Evolutionary conservation across 768 basidiomycete species (phyloP).

Genomic region (Serpula lacrymans): DNA sequence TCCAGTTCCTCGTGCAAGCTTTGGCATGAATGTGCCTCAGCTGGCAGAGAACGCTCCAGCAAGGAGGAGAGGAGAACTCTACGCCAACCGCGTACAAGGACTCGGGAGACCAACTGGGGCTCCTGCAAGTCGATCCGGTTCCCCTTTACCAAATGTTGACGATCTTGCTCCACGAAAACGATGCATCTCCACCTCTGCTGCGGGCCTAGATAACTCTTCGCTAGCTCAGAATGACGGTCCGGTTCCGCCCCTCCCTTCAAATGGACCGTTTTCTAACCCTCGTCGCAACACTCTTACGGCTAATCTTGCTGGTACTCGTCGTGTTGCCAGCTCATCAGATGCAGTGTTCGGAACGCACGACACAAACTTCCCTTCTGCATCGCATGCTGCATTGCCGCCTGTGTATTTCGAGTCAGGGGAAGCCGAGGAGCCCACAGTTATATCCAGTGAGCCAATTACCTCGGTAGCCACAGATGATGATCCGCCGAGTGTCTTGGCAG

Average conservation of each 20-base stretch:
- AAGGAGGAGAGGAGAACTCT: constrained; percentile 61
- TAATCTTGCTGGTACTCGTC: constrained; percentile 18
- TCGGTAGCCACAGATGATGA: too few relatives aligned
- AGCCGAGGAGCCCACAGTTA: too few relatives aligned
- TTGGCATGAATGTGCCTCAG: constrained; percentile 67
- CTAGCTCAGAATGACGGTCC: constrained; percentile 16
- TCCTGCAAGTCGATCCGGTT: constrained; percentile 15
- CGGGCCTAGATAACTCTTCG: constrained; percentile 13
- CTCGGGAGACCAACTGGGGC: constrained; percentile 20
- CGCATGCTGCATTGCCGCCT: too few relatives aligned
- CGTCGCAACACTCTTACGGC: constrained; percentile 29
- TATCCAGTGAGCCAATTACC: too few relatives aligned
- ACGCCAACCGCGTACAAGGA: constrained; percentile 64
- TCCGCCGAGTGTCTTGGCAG: too few relatives aligned
- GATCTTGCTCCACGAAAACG: constrained; percentile 22
- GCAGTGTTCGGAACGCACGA: too few relatives aligned
- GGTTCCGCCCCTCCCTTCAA: constrained; percentile 21
- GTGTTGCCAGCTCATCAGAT: constrained; percentile 14
- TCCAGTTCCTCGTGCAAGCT: constrained; percentile 72
- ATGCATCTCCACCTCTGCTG: constrained; percentile 24
- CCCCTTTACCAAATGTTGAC: constrained; percentile 12
- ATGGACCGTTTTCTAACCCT: background rate
- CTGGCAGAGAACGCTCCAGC: constrained; percentile 41
- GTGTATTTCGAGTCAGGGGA: too few relatives aligned
- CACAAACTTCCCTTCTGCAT: too few relatives aligned